A percentile compares a stretch with the other conserved stretches of the same genome.
These are phyloP conservation scores for Meyerozyma smithsonii DNA, from an alignment of 1,139 yeast species.

Conservation along the genomic window DNA sequence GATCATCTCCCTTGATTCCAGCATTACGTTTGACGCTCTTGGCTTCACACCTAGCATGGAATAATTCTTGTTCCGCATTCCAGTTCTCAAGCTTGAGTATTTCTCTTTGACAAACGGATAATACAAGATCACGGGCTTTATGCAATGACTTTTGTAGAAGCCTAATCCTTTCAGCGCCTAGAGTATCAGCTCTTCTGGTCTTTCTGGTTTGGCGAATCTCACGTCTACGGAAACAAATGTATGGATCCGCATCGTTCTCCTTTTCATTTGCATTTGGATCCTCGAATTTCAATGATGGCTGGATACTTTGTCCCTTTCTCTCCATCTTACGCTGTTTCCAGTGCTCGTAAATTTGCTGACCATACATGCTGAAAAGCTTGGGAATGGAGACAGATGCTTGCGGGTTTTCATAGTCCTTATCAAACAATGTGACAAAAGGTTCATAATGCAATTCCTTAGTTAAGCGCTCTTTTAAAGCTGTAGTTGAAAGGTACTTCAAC, in stretches of 20 bases:
- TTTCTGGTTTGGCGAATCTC: slow-evolving; percentile 94
- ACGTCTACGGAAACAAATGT: slow-evolving; percentile 91
- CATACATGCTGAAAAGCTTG: slow-evolving; percentile 57
- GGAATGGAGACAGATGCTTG: slow-evolving; percentile 30
- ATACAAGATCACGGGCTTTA: slow-evolving; percentile 67
- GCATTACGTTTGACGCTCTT: slow-evolving; percentile 70
- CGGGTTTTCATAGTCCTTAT: slow-evolving; percentile 32
- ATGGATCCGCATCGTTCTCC: slow-evolving; percentile 89
- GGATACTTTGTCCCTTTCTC: slow-evolving; percentile 65
- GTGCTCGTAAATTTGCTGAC: slow-evolving; percentile 67
- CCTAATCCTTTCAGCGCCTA: slow-evolving; percentile 81
- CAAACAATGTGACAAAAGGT: slow-evolving; percentile 46
- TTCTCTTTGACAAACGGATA: slow-evolving; percentile 74
- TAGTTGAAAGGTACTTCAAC: slow-evolving; percentile 33
- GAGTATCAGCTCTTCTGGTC: slow-evolving; percentile 90
- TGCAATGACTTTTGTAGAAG: slow-evolving; percentile 71
- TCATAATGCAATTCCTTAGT: slow-evolving; percentile 36
- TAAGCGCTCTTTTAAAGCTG: slow-evolving; percentile 34
- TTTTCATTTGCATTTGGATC: slow-evolving; percentile 73
- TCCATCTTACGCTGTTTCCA: slow-evolving; percentile 75
- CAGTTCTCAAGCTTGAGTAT: slow-evolving; percentile 53
- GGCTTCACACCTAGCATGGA: slow-evolving; percentile 65
- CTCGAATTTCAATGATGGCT: slow-evolving; percentile 78
- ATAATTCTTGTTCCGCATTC: slow-evolving; percentile 57
- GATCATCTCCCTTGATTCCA: slow-evolving; percentile 81